Percentiles rank a stretch among this genome's conserved stretches.
phyloP scores from a whole-genome alignment of 768 basidiomycete species.

The Rhodotorula sphaerocarpa region DNA sequence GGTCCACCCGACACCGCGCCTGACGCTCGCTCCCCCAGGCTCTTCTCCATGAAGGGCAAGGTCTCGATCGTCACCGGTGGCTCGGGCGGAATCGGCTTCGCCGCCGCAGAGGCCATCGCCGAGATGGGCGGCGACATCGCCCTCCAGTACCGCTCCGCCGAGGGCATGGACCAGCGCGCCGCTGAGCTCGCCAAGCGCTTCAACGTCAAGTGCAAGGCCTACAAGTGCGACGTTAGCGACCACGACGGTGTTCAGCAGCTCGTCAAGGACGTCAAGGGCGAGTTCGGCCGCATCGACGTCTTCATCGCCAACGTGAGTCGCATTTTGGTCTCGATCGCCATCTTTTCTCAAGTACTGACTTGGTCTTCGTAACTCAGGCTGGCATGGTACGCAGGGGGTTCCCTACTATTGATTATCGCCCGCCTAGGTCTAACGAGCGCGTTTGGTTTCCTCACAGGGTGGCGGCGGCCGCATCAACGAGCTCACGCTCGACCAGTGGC shows the following conservation, averaged over 20 bases:
- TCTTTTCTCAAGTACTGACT: neutral
- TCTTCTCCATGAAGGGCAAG: slow-evolving; percentile 31
- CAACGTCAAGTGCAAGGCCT: slow-evolving; percentile 39
- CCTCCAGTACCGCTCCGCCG: slow-evolving; percentile 41
- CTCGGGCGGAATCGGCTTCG: slow-evolving; percentile 24
- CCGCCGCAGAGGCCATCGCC: slow-evolving; percentile 22
- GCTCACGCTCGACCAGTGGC: slow-evolving; percentile 23
- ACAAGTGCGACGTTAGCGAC: slow-evolving; percentile 40
- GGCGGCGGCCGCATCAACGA: slow-evolving; percentile 24
- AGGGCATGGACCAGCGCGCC: slow-evolving; percentile 31
- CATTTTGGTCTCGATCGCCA: neutral
- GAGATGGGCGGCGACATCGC: slow-evolving; percentile 40
- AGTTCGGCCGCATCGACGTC: slow-evolving; percentile 42
- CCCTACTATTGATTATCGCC: too few species aligned
- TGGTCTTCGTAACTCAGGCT: slow-evolving; percentile 9
- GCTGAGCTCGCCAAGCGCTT: slow-evolving; percentile 37
- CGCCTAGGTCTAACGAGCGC: too few species aligned
- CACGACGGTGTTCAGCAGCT: slow-evolving; percentile 36
- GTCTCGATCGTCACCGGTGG: slow-evolving; percentile 27
- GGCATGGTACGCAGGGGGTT: slow-evolving; percentile 23
- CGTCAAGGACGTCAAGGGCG: slow-evolving; percentile 36
- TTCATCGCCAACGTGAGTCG: slow-evolving; percentile 42
- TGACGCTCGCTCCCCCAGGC: neutral
- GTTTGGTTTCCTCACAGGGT: too few species aligned
- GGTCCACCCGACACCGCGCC: too few species aligned